A percentile compares a stretch with the other conserved stretches of the same genome.
Conservation (phyloP, 805 yeast genomes). For the Vanderwaltozyma verrucispora region DNA sequence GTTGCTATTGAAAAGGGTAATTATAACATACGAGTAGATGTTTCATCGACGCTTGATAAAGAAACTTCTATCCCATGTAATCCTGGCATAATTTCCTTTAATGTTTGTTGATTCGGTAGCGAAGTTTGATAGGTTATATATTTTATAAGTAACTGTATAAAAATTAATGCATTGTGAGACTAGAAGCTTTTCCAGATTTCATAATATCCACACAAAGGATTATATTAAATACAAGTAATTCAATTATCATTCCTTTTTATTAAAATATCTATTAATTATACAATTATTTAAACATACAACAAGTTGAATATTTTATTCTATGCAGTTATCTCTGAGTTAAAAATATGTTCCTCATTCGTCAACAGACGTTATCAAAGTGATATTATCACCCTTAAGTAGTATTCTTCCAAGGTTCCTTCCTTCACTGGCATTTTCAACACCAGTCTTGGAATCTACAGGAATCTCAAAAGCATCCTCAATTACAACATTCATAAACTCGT, state of each 20-base stretch:
- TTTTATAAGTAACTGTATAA: neutral
- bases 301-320: no score
- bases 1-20: slow-evolving; percentile 68
- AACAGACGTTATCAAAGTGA: slow-evolving; percentile 52
- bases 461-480: slow-evolving; percentile 57
- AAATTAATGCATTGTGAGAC: no score
- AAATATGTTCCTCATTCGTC: no score
- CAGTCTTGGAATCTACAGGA: slow-evolving; percentile 36
- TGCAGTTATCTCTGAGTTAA: no score
- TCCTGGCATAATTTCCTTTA: slow-evolving; percentile 7
- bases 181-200: no score
- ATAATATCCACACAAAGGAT: no score
- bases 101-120: no score
- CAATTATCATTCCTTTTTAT: no score
- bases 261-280: no score
- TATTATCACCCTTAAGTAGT: slow-evolving; percentile 87
- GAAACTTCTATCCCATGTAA: slow-evolving; percentile 7
- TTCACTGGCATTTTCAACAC: slow-evolving; percentile 15
- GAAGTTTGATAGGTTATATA: neutral
- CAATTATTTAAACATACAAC: no score
- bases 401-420: slow-evolving; percentile 56
- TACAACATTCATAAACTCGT: slow-evolving; percentile 89
- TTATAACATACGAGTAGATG: slow-evolving; percentile 59
- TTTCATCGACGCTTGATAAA: slow-evolving; percentile 4
- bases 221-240: no score